A percentile compares a stretch with the other conserved stretches of the same genome.
Conservation (phyloP, 2,329 filamentous ascomycete genomes). For the Penicillium crustosum region DNA sequence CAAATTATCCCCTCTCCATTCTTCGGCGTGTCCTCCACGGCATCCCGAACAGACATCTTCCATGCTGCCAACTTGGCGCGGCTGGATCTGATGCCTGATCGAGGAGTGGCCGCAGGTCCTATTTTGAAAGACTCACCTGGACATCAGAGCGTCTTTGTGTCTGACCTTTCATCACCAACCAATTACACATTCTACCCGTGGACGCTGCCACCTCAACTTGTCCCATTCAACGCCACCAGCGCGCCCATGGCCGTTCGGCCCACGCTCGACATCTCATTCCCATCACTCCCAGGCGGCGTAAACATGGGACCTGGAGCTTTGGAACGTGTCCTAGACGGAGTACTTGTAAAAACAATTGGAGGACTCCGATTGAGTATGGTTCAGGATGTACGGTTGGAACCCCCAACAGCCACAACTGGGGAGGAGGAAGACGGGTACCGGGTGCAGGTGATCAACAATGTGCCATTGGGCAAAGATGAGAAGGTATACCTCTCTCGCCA, state of each 20-base stretch:
- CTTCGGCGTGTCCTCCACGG: constrained; percentile 75
- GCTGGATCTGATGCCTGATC: constrained; percentile 69
- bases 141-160: constrained; percentile 56
- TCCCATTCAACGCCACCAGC: constrained; percentile 77
- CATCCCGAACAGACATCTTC: constrained; percentile 77
- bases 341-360: constrained; percentile 61
- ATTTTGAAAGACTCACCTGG: constrained; percentile 55
- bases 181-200: constrained; percentile 90
- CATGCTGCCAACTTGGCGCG: constrained; percentile 84
- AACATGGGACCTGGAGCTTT: constrained; percentile 49
- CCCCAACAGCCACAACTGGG: constrained; percentile 4
- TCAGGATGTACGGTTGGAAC: constrained; percentile 43
- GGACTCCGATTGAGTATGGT: constrained; percentile 57
- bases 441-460: constrained; percentile 77
- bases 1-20: constrained; percentile 60
- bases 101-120: constrained; percentile 58
- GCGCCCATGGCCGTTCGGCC: constrained; percentile 68
- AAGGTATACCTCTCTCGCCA: constrained; percentile 77
- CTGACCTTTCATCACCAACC: constrained; percentile 59
- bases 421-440: constrained; percentile 42
- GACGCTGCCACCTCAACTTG: constrained; percentile 75
- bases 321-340: constrained; percentile 59
- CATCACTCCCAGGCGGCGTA: constrained; percentile 52
- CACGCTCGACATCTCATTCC: constrained; percentile 70
- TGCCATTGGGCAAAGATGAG: constrained; percentile 82